Evolutionary conservation across 495 filamentous ascomycete genomes (phyloP).

Genomic region (Staphylotrichum tortipilum): DNA sequence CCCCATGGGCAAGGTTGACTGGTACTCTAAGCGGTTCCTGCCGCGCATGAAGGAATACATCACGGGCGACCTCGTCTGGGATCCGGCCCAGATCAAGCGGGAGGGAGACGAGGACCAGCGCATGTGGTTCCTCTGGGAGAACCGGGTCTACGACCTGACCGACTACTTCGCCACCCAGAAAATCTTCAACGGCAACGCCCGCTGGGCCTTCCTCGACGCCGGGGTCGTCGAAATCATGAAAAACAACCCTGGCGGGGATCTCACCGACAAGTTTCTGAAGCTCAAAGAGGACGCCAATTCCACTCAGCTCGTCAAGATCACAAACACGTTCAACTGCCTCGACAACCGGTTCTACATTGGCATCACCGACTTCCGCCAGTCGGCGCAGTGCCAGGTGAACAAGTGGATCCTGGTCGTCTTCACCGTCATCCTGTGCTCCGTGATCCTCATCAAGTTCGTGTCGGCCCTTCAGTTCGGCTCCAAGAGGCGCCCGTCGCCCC

Average conservation of each 20-base stretch:
- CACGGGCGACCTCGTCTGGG: conserved; percentile 75
- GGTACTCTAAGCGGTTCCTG: conserved; percentile 69
- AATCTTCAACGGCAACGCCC: conserved; percentile 27
- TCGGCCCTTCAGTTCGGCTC: conserved; percentile 89
- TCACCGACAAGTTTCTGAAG: conserved; percentile 56
- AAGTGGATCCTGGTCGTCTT: conserved; percentile 87
- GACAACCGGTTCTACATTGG: conserved; percentile 78
- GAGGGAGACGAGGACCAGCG: conserved; percentile 59
- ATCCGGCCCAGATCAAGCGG: conserved; percentile 43
- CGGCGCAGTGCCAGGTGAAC: conserved; percentile 72
- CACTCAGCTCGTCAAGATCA: conserved; percentile 32
- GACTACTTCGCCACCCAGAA: conserved; percentile 77
- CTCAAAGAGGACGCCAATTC: conserved; percentile 30
- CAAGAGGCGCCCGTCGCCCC: conserved; percentile 77
- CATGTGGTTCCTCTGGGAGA: conserved; percentile 69
- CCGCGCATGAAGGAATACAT: conserved; percentile 77
- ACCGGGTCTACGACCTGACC: conserved; percentile 77
- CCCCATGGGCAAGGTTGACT: conserved; percentile 52
- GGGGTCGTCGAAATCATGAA: conserved; percentile 56
- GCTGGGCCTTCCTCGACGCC: conserved; percentile 61
- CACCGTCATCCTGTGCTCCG: conserved; percentile 67
- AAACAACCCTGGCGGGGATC: conserved; percentile 67
- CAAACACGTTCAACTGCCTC: conserved; percentile 64
- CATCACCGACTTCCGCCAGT: conserved; percentile 72
- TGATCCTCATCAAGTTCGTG: conserved; percentile 84